Evolutionary conservation across 1,284 basidiomycete species (phyloP).

Genomic region (Sporisorium iseilematis-ciliati): DNA sequence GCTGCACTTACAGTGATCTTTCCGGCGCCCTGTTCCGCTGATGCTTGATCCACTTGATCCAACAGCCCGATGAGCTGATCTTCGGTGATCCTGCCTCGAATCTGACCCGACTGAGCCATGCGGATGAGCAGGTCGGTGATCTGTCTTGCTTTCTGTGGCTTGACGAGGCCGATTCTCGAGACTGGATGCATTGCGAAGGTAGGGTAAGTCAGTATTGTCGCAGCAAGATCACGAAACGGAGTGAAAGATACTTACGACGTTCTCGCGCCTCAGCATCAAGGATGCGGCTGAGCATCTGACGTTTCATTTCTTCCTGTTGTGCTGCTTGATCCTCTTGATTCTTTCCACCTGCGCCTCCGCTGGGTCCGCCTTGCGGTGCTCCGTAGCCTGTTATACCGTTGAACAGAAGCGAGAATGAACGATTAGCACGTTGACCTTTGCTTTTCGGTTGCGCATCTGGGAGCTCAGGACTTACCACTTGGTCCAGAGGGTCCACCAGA

Average conservation of each 20-base stretch:
- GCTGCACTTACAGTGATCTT: conserved; percentile 65
- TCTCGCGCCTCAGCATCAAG: conserved; percentile 88
- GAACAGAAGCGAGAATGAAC: not conserved
- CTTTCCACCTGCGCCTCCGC: conserved; percentile 70
- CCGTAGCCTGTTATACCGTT: conserved; percentile 11
- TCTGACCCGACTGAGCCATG: conserved; percentile 93
- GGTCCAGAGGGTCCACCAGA: conserved; percentile 25
- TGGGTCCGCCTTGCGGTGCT: conserved; percentile 47
- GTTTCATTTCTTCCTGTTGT: conserved; percentile 73
- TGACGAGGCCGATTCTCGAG: conserved; percentile 91
- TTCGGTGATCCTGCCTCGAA: conserved; percentile 86
- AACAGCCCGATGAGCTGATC: conserved; percentile 89
- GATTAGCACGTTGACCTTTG: not conserved
- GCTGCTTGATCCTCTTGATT: conserved; percentile 66
- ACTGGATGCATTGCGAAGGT: conserved; percentile 72
- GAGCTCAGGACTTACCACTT: conserved; percentile 17
- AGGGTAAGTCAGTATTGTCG: not conserved
- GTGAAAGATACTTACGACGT: conserved; percentile 78
- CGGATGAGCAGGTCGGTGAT: conserved; percentile 87
- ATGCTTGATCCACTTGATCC: conserved; percentile 80
- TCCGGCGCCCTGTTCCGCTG: conserved; percentile 29
- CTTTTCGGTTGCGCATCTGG: no score
- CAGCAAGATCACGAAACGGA: conserved; percentile 3
- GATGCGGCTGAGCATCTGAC: conserved; percentile 83
- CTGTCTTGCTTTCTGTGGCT: conserved; percentile 85